phyloP scores from a whole-genome alignment of 495 filamentous ascomycete species.

The Penicillium goetzii region DNA sequence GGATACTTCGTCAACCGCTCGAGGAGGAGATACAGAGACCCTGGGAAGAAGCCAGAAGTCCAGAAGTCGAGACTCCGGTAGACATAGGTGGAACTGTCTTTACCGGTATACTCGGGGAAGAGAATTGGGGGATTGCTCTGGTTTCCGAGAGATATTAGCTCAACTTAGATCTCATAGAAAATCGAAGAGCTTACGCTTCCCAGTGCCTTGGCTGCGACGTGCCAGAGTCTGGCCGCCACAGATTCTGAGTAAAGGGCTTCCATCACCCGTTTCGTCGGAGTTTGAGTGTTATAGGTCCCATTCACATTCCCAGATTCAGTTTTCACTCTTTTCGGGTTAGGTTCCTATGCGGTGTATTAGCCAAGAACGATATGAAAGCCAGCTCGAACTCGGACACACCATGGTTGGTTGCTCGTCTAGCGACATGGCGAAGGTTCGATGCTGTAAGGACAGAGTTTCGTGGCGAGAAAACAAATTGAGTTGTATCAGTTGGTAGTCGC shows the following conservation, averaged over 20 bases:
- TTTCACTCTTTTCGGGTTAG: constrained; percentile 12
- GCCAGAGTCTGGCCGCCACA: constrained; percentile 39
- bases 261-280: constrained; percentile 9
- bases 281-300: neutral
- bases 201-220: constrained; percentile 31
- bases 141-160: neutral
- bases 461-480: neutral
- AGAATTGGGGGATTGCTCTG: constrained; percentile 27
- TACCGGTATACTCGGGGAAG: constrained; percentile 36
- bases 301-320: neutral
- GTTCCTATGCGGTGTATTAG: neutral
- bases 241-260: constrained; percentile 30
- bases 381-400: neutral
- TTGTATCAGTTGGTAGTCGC: neutral
- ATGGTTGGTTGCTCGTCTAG: constrained; percentile 7
- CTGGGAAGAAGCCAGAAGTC: constrained; percentile 49
- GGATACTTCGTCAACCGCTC: constrained; percentile 26
- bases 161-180: neutral
- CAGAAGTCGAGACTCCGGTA: constrained; percentile 38
- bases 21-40: constrained; percentile 39
- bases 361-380: neutral
- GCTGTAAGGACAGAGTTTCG: neutral
- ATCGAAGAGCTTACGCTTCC: constrained; percentile 14
- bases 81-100: constrained; percentile 32
- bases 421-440: constrained; percentile 15